A percentile compares a stretch with the other conserved stretches of the same genome.
Evolutionary conservation across 1,139 yeast species (phyloP).

Genomic region (Pichia sp.): DNA sequence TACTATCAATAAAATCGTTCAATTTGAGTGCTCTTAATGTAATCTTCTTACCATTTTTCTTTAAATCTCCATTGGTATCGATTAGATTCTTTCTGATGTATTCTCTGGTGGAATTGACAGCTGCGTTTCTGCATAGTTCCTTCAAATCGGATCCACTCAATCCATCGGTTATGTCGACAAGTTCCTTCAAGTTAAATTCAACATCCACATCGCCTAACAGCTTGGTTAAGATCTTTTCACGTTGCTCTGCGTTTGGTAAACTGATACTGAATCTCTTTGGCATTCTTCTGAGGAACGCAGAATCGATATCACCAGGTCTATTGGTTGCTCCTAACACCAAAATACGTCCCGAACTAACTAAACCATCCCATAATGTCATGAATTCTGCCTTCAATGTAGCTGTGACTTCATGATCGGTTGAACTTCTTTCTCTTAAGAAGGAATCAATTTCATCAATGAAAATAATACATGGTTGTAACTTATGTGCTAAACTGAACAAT

Average conservation of each 20-base stretch:
- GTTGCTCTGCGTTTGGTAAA: conserved; percentile 68
- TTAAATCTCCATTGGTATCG: conserved; percentile 40
- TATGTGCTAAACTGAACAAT: conserved; percentile 83
- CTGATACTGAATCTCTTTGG: conserved; percentile 86
- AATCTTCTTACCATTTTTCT: conserved; percentile 33
- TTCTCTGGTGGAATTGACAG: conserved; percentile 85
- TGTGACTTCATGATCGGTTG: conserved; percentile 93
- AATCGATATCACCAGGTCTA: conserved; percentile 87
- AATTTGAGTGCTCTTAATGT: conserved; percentile 46
- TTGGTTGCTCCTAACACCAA: conserved; percentile 95
- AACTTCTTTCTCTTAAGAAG: conserved; percentile 81
- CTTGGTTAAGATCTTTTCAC: conserved; percentile 66
- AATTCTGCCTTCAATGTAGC: conserved; percentile 95
- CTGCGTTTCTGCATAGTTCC: conserved; percentile 93
- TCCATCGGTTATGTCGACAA: conserved; percentile 69
- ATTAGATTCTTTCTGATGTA: conserved; percentile 54
- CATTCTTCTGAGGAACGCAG: conserved; percentile 88
- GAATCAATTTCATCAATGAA: conserved; percentile 98
- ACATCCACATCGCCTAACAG: conserved; percentile 66
- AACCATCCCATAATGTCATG: conserved; percentile 98
- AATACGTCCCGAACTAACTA: conserved; percentile 72
- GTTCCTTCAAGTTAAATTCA: conserved; percentile 57
- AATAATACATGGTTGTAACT: conserved; percentile 91
- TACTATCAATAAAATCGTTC: conserved; percentile 43
- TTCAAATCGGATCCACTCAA: conserved; percentile 89